A percentile compares a stretch with the other conserved stretches of the same genome.
Conservation (phyloP, 2,329 filamentous ascomycete genomes). For the Lachnum nothofagi region DNA sequence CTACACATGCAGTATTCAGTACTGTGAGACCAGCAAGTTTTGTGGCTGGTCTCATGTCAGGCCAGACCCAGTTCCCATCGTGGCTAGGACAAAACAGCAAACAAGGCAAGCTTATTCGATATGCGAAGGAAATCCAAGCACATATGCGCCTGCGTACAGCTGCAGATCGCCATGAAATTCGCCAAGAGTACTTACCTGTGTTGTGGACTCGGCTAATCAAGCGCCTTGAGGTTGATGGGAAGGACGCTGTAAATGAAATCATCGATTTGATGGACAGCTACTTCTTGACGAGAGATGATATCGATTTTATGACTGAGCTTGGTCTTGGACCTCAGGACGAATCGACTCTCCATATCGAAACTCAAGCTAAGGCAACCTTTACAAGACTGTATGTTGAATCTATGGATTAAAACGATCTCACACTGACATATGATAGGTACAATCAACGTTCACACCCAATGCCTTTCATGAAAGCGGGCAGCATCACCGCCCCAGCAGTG, state of each 20-base stretch:
- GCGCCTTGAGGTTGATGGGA: conserved; percentile 70
- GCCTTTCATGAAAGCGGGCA: conserved; percentile 92
- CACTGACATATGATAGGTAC: conserved; percentile 51
- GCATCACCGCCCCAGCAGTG: conserved; percentile 62
- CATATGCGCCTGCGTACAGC: conserved; percentile 92
- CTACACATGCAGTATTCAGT: conserved; percentile 89
- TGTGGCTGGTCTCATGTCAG: conserved; percentile 70
- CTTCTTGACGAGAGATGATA: conserved; percentile 89
- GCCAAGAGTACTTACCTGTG: conserved; percentile 87
- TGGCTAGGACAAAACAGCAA: conserved; percentile 98
- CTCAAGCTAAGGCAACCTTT: conserved; percentile 82
- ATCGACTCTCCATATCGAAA: conserved; percentile 69
- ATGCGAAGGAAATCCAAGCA: conserved; percentile 88
- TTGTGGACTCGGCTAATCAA: conserved; percentile 79
- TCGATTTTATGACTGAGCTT: conserved; percentile 86
- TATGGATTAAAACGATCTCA: neutral
- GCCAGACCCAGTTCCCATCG: conserved; percentile 69
- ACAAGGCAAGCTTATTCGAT: conserved; percentile 68
- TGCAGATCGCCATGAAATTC: conserved; percentile 86
- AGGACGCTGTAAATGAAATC: conserved; percentile 72
- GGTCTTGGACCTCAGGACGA: conserved; percentile 81
- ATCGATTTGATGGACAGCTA: conserved; percentile 98
- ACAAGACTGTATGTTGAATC: conserved; percentile 71
- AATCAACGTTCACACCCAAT: conserved; percentile 82
- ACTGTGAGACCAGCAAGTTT: conserved; percentile 89